Percentiles rank a stretch among this genome's conserved stretches.
phyloP scores from a whole-genome alignment of 768 basidiomycete species.

The Phylloporus rhodoxanthus region DNA sequence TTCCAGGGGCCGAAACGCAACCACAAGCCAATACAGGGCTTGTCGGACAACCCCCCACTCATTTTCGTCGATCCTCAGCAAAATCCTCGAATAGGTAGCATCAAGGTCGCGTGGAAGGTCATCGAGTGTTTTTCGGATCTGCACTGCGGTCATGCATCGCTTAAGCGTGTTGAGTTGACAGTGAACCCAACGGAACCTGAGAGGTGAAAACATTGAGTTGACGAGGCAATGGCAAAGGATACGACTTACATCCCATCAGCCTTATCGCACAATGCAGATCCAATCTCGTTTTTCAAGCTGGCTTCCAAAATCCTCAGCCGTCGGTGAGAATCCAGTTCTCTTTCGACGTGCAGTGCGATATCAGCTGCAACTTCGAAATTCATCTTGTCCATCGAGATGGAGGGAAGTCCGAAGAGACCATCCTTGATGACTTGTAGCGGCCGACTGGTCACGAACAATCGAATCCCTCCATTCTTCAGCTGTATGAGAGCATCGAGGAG shows the following conservation, averaged over 20 bases:
- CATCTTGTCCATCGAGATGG: constrained; percentile 6
- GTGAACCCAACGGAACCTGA: constrained; percentile 16
- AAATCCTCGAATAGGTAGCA: constrained; percentile 7
- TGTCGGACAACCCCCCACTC: not conserved
- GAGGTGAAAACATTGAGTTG: too few species aligned
- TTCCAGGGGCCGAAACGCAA: constrained; percentile 1
- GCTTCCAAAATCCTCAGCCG: not conserved
- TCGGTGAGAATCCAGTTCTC: constrained; percentile 9
- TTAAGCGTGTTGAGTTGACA: constrained; percentile 11
- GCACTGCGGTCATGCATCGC: constrained; percentile 1
- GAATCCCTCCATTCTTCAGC: not conserved
- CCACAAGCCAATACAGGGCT: constrained; percentile 8
- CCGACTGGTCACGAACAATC: constrained; percentile 10
- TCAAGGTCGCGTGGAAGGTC: constrained; percentile 8
- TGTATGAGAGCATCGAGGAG: not conserved
- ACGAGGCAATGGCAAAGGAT: not conserved
- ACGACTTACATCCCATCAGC: constrained; percentile 13
- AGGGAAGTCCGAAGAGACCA: not conserved
- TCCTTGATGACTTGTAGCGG: constrained; percentile 8
- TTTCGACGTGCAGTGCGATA: constrained; percentile 3
- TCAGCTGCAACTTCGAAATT: constrained; percentile 3
- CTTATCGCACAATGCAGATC: not conserved
- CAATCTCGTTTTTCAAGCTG: constrained; percentile 6
- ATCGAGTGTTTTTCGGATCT: constrained; percentile 1
- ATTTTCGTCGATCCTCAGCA: not conserved